A percentile compares a stretch with the other conserved stretches of the same genome.
Evolutionary conservation across 2,329 filamentous ascomycete species (phyloP).

Genomic region (Plenodomus biglobosus): DNA sequence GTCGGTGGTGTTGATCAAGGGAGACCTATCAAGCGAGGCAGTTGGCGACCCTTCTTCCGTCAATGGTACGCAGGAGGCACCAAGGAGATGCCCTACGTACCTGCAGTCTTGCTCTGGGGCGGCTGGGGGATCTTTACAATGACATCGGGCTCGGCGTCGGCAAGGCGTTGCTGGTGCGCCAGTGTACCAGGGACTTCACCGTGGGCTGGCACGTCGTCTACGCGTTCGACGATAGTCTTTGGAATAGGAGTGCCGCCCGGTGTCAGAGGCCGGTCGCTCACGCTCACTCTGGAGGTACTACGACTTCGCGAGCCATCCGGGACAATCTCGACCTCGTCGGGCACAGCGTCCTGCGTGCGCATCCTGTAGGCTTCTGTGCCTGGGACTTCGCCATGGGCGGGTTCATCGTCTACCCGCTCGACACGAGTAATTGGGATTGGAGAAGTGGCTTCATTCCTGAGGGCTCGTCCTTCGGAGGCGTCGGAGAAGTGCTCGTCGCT

Average conservation of each 20-base stretch:
- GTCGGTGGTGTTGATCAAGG: conserved; percentile 44
- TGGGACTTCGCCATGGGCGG: conserved; percentile 63
- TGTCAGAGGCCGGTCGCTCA: conserved; percentile 51
- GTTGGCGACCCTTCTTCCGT: conserved; percentile 63
- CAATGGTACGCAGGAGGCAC: conserved; percentile 58
- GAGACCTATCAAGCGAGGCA: conserved; percentile 54
- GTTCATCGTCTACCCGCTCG: conserved; percentile 62
- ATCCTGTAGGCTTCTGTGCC: conserved; percentile 63
- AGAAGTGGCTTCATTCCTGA: conserved; percentile 50
- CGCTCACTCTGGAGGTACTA: conserved; percentile 46
- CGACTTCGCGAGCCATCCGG: conserved; percentile 44
- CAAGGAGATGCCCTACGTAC: conserved; percentile 55
- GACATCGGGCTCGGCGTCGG: conserved; percentile 62
- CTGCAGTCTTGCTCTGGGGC: conserved; percentile 51
- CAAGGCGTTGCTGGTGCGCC: conserved; percentile 58
- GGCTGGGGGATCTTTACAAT: conserved; percentile 53
- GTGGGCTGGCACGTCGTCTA: conserved; percentile 60
- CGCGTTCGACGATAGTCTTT: conserved; percentile 62
- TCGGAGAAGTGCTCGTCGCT: conserved; percentile 67
- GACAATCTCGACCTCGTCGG: conserved; percentile 64
- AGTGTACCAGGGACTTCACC: conserved; percentile 64
- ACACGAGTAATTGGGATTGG: conserved; percentile 64
- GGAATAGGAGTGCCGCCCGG: conserved; percentile 58
- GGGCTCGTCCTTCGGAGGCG: conserved; percentile 59
- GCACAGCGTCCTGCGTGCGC: conserved; percentile 61